phyloP scores from a whole-genome alignment of 495 filamentous ascomycete species.

The Penicilliopsis zonata region DNA sequence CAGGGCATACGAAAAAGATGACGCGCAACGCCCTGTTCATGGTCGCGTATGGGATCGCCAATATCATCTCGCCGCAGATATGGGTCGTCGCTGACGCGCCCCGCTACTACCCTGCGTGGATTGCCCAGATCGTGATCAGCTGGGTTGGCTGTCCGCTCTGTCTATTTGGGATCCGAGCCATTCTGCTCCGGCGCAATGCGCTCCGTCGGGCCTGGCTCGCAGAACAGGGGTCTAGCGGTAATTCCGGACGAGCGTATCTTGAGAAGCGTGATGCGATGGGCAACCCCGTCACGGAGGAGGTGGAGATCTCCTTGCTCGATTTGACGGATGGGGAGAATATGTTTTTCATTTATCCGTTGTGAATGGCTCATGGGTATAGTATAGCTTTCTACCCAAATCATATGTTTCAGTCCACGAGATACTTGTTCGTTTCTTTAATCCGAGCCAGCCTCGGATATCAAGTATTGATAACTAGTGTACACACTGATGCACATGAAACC shows the following conservation, averaged over 20 bases:
- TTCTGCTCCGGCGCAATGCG: constrained; percentile 7
- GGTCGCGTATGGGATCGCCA: constrained; percentile 10
- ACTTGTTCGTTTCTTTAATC: too few species aligned
- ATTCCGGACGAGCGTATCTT: constrained; percentile 4
- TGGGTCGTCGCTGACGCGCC: constrained; percentile 9
- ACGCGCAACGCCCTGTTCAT: constrained; percentile 13
- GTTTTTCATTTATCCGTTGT: constrained; percentile 13
- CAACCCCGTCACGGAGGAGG: constrained; percentile 5
- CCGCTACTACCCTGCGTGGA: constrained; percentile 13
- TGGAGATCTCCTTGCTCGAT: constrained; percentile 13
- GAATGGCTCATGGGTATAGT: too few species aligned
- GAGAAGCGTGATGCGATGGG: constrained; percentile 10
- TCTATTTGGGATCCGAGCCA: constrained; percentile 9
- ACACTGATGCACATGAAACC: too few species aligned
- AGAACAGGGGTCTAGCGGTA: constrained; percentile 4
- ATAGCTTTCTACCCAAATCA: too few species aligned
- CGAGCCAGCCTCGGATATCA: too few species aligned
- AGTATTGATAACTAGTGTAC: too few species aligned
- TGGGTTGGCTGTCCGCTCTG: constrained; percentile 12
- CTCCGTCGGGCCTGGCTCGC: constrained; percentile 7
- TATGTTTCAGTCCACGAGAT: too few species aligned
- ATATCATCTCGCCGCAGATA: constrained; percentile 13
- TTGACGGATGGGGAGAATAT: constrained; percentile 17
- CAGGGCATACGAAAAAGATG: constrained; percentile 14
- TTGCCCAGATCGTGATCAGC: constrained; percentile 12